Conservation (phyloP, 345 rosid genomes). For the Populus ilicifolia region DNA sequence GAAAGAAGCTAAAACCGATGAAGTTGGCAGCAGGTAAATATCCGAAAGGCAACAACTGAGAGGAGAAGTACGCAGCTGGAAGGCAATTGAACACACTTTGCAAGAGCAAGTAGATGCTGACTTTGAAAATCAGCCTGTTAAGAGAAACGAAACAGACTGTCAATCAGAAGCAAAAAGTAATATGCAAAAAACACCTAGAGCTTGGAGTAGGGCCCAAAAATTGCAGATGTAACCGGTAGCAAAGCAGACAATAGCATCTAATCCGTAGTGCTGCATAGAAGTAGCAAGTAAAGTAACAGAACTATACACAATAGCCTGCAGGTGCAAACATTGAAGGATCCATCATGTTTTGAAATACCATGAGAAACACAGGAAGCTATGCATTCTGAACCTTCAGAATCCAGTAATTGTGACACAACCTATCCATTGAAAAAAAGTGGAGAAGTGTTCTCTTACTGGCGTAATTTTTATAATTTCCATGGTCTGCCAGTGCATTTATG, state of each 20-base stretch:
- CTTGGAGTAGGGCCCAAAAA: background rate
- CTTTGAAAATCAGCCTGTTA: background rate
- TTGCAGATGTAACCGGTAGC: too few relatives aligned
- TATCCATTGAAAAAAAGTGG: background rate
- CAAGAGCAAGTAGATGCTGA: background rate
- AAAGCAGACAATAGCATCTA: too few relatives aligned
- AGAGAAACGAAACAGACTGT: background rate
- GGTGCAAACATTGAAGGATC: background rate
- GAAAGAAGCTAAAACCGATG: background rate
- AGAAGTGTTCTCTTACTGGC: too few relatives aligned
- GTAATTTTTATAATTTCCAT: too few relatives aligned
- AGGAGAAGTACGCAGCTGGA: background rate
- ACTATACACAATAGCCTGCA: background rate
- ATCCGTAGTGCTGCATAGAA: too few relatives aligned
- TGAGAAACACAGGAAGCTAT: background rate
- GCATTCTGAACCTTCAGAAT: background rate
- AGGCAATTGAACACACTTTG: background rate
- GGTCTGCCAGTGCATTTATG: too few relatives aligned
- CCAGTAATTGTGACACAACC: background rate
- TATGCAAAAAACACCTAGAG: background rate
- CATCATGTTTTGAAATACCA: background rate
- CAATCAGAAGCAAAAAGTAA: background rate
- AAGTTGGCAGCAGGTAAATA: background rate
- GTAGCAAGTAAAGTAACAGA: too few relatives aligned
- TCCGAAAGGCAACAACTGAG: background rate